These are phyloP conservation scores for Aspergillus cejpii DNA, from an alignment of 2,329 filamentous ascomycete species.

Conservation along the genomic window DNA sequence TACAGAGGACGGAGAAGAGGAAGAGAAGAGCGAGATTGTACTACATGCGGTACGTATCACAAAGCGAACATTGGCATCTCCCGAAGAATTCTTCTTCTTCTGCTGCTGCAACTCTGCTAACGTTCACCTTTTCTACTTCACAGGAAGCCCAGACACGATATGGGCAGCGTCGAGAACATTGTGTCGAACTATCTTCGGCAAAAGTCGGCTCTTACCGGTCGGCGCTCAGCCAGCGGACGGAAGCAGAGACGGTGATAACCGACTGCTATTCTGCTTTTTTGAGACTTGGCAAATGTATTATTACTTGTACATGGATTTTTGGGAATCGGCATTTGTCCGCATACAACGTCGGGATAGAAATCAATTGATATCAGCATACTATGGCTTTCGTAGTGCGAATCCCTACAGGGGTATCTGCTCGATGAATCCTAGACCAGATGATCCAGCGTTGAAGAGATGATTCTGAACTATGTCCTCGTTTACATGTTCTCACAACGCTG, in stretches of 20 bases:
- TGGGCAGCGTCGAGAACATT: constrained; percentile 75
- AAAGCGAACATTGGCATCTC: neutral
- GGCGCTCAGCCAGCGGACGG: constrained; percentile 9
- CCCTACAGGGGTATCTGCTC: neutral
- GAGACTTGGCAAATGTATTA: constrained; percentile 25
- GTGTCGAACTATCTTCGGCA: constrained; percentile 60
- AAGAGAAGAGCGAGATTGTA: constrained; percentile 81
- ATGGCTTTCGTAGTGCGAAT: neutral
- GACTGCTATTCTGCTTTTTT: constrained; percentile 9
- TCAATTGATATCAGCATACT: constrained; percentile 2
- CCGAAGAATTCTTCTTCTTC: neutral
- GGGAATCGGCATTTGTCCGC: neutral
- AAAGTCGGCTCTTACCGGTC: constrained; percentile 42
- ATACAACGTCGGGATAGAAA: constrained; percentile 3
- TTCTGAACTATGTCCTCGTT: too few relatives aligned
- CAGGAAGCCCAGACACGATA: constrained; percentile 72
- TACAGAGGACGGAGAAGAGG: constrained; percentile 77
- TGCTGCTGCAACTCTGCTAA: constrained; percentile 7
- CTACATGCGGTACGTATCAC: constrained; percentile 63
- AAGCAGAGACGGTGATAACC: constrained; percentile 18
- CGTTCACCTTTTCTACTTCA: constrained; percentile 1
- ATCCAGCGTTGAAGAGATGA: too few relatives aligned
- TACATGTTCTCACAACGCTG: too few relatives aligned
- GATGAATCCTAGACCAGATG: too few relatives aligned
- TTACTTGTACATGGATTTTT: constrained; percentile 22